Base-by-base conservation (phyloP, 2,329 filamentous ascomycete species). In the Monosporascus ibericus region DNA sequence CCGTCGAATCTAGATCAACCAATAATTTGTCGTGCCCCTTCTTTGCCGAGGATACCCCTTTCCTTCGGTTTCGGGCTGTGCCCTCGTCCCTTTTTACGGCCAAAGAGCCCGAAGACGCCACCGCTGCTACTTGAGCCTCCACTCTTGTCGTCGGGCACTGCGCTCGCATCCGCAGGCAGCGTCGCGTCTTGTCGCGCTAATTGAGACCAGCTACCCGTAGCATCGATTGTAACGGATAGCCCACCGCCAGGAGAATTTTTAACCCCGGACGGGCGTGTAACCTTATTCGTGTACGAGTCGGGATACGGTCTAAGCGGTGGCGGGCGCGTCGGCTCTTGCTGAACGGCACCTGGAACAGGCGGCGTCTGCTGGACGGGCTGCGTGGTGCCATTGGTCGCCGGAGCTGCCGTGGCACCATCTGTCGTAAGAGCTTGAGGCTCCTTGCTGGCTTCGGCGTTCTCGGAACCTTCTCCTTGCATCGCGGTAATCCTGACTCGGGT, bases 1-100 rank as follows among this genome's bases (percentile, higher is more conserved):
- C 30, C 30, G n/a, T 46, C n/a, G 18, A 46, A 27, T 44, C 11
- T 6, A 47, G 34, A 49, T 74, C 75, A 88, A 62, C 82, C 85
- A 65, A 92, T 87, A 52, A 92, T 81, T 58, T 90, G 86, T 67
- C 94, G 80, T 11, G 94, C 92, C 17, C 94, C 94, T 68, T 97
- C 92, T 67, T 97, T 97, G 52, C 94, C 94, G 53, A 99, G 68
- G 7, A 99, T 92, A 53, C 94, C 94, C 51, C 90, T 82, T 72
- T 97, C 92, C 69, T 90, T 92, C 25, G 92, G 92, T 73, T 96
- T 96, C 1, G 94, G 94, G 67, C 91, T 96, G 70, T 91, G 85
- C 51, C 91, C 90, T 57, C 92, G 80, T 27, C 92, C 90, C 75
- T 90, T 96, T 74, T 95, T 96, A 64, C 92, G 80, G 58, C 82